These are phyloP conservation scores for Exserohilum rostratum DNA, from an alignment of 2,329 filamentous ascomycete genomes.

Conservation along the genomic window DNA sequence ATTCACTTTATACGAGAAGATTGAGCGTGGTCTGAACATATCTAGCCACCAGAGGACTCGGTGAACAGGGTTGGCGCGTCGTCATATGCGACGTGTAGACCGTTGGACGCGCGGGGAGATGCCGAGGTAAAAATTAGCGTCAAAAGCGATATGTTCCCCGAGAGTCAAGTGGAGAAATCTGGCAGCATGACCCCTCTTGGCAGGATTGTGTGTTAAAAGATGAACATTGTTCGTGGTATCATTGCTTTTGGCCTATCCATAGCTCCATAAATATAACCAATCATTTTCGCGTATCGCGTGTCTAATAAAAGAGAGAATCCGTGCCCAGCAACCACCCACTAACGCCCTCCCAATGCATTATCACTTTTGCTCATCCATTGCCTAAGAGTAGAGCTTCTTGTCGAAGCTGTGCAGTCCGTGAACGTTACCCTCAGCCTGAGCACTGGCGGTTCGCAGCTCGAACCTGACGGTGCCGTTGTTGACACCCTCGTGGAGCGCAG, in stretches of 20 bases:
- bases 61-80: slow-evolving; percentile 18
- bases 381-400: slow-evolving; percentile 97
- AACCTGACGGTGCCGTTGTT: slow-evolving; percentile 80
- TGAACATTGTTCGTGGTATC: slow-evolving; percentile 40
- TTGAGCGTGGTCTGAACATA: slow-evolving; percentile 32
- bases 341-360: slow-evolving; percentile 43
- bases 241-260: slow-evolving; percentile 45
- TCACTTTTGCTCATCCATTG: background rate
- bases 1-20: slow-evolving; percentile 17
- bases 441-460: slow-evolving; percentile 91
- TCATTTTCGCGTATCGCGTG: slow-evolving; percentile 24
- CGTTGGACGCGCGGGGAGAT: slow-evolving; percentile 35
- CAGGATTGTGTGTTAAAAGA: background rate
- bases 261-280: slow-evolving; percentile 32
- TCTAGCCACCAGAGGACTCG: slow-evolving; percentile 21
- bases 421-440: slow-evolving; percentile 94
- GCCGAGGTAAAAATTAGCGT: slow-evolving; percentile 38
- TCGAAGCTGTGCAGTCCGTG: slow-evolving; percentile 97
- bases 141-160: background rate
- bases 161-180: background rate
- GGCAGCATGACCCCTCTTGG: slow-evolving; percentile 10
- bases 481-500: slow-evolving; percentile 77
- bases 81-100: slow-evolving; percentile 28
- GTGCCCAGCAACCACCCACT: slow-evolving; percentile 14
- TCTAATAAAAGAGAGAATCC: slow-evolving; percentile 22